A percentile compares a stretch with the other conserved stretches of the same genome.
Conservation (phyloP, 192 early-diverging fungal species). For the Coemansia sp. region DNA sequence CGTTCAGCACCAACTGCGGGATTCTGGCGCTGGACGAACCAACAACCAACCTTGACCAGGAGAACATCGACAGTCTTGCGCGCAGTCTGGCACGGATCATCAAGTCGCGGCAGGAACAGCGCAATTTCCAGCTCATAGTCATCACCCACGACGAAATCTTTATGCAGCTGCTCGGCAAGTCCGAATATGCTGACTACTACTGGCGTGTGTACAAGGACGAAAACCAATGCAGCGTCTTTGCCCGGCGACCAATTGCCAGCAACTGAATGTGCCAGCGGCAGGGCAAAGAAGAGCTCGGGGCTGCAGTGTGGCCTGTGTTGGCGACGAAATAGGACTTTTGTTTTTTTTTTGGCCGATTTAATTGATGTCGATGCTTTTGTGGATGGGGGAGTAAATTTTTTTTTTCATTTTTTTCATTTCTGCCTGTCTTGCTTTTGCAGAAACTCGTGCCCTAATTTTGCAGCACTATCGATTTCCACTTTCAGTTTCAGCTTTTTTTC, state of each 20-base stretch:
- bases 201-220: slow-evolving; percentile 85
- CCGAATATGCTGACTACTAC: slow-evolving; percentile 83
- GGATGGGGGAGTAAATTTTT: too few species aligned
- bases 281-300: too few species aligned
- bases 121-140: slow-evolving; percentile 95
- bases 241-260: slow-evolving; percentile 39
- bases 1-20: slow-evolving; percentile 90
- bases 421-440: not conserved
- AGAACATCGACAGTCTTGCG: slow-evolving; percentile 86
- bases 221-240: slow-evolving; percentile 46
- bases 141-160: slow-evolving; percentile 99
- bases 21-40: slow-evolving; percentile 96
- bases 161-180: slow-evolving; percentile 74
- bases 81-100: slow-evolving; percentile 79
- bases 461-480: not conserved
- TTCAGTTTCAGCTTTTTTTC: too few species aligned
- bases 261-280: too few species aligned
- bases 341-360: too few species aligned
- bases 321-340: too few species aligned
- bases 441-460: slow-evolving; percentile 1
- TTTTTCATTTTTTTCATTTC: not conserved
- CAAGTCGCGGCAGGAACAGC: slow-evolving; percentile 69
- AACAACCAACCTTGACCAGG: slow-evolving; percentile 92
- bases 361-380: too few species aligned
- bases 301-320: too few species aligned